Percentiles rank a stretch among this genome's conserved stretches.
These are phyloP conservation scores for Rhizophagus clarus DNA, from an alignment of 192 early-diverging fungal genomes.

Conservation along the genomic window DNA sequence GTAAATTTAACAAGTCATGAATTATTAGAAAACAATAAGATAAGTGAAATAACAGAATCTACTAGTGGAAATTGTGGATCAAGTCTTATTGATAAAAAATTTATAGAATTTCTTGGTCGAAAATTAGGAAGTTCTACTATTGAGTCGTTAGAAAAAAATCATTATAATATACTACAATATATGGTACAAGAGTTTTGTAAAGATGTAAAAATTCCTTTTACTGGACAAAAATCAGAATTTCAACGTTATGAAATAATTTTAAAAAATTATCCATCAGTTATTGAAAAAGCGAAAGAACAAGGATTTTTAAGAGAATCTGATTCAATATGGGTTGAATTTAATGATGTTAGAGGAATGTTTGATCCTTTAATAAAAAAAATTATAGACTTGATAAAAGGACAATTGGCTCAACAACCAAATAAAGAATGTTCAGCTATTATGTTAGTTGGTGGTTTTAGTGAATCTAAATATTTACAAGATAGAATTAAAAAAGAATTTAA, in stretches of 20 bases:
- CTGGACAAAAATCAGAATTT: not conserved
- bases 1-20: not conserved
- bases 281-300: not conserved
- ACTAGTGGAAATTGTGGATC: not conserved
- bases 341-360: slow-evolving; percentile 39
- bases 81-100: not conserved
- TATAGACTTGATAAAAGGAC: slow-evolving; percentile 51
- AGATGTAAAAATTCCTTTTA: not conserved
- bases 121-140: not conserved
- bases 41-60: not conserved
- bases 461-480: not conserved
- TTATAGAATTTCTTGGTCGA: not conserved
- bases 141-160: not conserved
- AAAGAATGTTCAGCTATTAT: slow-evolving; percentile 32
- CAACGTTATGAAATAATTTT: not conserved
- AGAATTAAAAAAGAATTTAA: not conserved
- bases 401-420: slow-evolving; percentile 42
- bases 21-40: not conserved
- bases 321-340: not conserved
- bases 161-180: not conserved
- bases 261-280: not conserved
- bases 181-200: not conserved
- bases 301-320: not conserved
- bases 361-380: slow-evolving; percentile 57
- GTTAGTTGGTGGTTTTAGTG: slow-evolving; percentile 53